These are phyloP conservation scores for Serendipita sp. DNA, from an alignment of 768 basidiomycete genomes.

Conservation along the genomic window DNA sequence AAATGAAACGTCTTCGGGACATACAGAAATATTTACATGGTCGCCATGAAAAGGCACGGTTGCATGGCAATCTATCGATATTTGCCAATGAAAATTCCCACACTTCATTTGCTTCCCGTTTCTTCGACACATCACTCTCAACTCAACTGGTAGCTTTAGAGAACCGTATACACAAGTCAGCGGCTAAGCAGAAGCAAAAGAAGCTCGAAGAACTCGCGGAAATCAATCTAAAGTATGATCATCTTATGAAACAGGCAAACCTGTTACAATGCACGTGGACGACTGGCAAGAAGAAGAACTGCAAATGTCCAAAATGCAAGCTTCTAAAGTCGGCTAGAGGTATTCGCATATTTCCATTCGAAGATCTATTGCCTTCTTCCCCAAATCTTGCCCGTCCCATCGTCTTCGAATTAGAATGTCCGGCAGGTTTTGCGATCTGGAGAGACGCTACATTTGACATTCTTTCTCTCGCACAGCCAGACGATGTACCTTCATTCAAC, in stretches of 20 bases:
- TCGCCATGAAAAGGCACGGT: conserved; percentile 14
- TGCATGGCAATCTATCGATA: conserved; percentile 16
- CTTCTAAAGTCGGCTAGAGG: conserved; percentile 9
- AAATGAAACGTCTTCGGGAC: conserved; percentile 17
- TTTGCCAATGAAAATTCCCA: conserved; percentile 16
- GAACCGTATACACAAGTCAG: conserved; percentile 18
- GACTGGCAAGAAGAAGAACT: no score
- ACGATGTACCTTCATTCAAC: no score
- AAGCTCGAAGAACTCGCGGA: conserved; percentile 20
- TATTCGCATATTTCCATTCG: conserved; percentile 23
- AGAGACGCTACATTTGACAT: conserved; percentile 26
- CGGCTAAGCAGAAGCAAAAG: conserved; percentile 10
- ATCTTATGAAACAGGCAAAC: neutral
- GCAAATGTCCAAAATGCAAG: conserved; percentile 18
- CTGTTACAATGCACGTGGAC: neutral
- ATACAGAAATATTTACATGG: conserved; percentile 20
- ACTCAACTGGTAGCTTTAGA: conserved; percentile 14
- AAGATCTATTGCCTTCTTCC: conserved; percentile 30
- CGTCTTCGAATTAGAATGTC: conserved; percentile 29
- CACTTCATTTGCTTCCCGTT: conserved; percentile 22
- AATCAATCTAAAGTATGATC: conserved; percentile 6
- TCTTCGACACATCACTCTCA: conserved; percentile 16
- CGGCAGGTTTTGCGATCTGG: conserved; percentile 27
- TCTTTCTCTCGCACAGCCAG: conserved; percentile 9
- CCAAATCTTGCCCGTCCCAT: conserved; percentile 15